Evolutionary conservation across 2,329 filamentous ascomycete species (phyloP).

Genomic region (Bertia moriformis): DNA sequence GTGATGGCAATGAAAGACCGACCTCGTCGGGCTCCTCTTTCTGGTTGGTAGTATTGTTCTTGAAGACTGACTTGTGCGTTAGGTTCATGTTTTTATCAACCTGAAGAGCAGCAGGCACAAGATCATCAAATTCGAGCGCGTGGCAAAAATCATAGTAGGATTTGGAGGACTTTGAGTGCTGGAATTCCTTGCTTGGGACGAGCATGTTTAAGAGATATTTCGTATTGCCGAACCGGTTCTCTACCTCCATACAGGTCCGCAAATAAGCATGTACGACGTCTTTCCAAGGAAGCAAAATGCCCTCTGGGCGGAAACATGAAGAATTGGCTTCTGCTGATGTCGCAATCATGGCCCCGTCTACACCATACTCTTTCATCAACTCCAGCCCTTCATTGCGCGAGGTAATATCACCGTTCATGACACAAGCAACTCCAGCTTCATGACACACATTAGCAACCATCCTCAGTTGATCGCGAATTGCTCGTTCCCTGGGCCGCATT

Average conservation of each 20-base stretch:
- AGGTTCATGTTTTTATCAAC: background rate
- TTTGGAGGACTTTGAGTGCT: slow-evolving; percentile 44
- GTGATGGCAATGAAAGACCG: no score
- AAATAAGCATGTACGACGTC: slow-evolving; percentile 69
- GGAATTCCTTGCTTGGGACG: slow-evolving; percentile 66
- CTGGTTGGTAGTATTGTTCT: background rate
- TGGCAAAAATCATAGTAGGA: slow-evolving; percentile 59
- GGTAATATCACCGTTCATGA: slow-evolving; percentile 90
- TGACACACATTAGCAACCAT: slow-evolving; percentile 74
- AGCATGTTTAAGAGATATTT: slow-evolving; percentile 81
- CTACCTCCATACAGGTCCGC: slow-evolving; percentile 54
- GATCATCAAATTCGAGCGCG: slow-evolving; percentile 45
- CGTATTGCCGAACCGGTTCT: slow-evolving; percentile 83
- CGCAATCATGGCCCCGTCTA: slow-evolving; percentile 94
- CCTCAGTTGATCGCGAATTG: slow-evolving; percentile 69
- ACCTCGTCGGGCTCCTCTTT: background rate
- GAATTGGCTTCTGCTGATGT: slow-evolving; percentile 83
- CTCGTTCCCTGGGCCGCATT: slow-evolving; percentile 81
- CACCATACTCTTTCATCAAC: slow-evolving; percentile 66
- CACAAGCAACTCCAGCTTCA: slow-evolving; percentile 73
- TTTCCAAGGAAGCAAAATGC: slow-evolving; percentile 59
- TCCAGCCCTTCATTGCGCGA: slow-evolving; percentile 56
- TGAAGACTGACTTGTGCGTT: background rate
- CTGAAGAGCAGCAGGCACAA: slow-evolving; percentile 15
- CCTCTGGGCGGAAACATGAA: slow-evolving; percentile 68